Percentiles rank a stretch among this genome's conserved stretches.
Conservation (phyloP, 495 filamentous ascomycete species). For the Neurospora sp. region DNA sequence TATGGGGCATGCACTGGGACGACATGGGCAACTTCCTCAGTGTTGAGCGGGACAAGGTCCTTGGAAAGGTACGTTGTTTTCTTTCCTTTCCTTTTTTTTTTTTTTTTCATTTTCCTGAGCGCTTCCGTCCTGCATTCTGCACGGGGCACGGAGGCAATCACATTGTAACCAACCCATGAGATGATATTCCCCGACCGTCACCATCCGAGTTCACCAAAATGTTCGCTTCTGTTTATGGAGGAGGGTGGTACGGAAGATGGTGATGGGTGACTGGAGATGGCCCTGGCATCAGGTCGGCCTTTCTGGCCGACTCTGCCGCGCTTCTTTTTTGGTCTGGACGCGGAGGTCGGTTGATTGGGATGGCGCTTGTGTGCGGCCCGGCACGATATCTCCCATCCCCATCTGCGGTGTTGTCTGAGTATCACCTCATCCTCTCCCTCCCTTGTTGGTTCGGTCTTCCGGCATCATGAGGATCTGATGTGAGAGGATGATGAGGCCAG, state of each 20-base stretch:
- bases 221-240: not conserved
- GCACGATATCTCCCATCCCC: not conserved
- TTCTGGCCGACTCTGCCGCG: not conserved
- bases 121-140: not conserved
- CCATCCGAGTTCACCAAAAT: not conserved
- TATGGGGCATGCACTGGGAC: slow-evolving; percentile 73
- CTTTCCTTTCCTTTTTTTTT: slow-evolving; percentile 11
- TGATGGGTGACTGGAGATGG: not conserved
- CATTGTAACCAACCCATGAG: not conserved
- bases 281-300: not conserved
- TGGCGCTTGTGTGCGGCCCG: not conserved
- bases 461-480: not conserved
- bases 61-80: slow-evolving; percentile 53
- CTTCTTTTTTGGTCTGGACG: not conserved
- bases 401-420: not conserved
- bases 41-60: slow-evolving; percentile 73
- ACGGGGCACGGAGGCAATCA: not conserved
- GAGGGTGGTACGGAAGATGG: not conserved
- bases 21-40: slow-evolving; percentile 79
- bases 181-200: not conserved
- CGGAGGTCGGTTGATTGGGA: not conserved
- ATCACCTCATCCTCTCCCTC: not conserved
- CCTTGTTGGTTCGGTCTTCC: not conserved
- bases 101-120: not conserved
- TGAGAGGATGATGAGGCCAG: not conserved